Percentiles rank a stretch among this genome's conserved stretches.
phyloP scores from a whole-genome alignment of 164 flowering plant species.

The Pachysandra terminalis region DNA sequence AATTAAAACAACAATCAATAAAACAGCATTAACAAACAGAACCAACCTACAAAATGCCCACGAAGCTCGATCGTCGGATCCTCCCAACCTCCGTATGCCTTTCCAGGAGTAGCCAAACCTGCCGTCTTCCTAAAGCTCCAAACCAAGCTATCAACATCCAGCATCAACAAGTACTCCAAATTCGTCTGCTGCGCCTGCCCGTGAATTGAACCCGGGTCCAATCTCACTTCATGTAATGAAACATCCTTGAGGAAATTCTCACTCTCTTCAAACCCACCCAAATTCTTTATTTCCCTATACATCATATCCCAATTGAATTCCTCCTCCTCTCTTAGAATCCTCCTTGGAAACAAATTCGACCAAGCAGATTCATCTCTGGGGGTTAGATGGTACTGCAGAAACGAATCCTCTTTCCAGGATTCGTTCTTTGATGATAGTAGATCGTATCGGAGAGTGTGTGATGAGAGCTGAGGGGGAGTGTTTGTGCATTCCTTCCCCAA shows the following conservation, averaged over 20 bases:
- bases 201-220: conserved; percentile 50
- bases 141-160: conserved; percentile 77
- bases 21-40: neutral
- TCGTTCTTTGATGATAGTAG: conserved; percentile 50
- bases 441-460: conserved; percentile 59
- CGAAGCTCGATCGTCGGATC: conserved; percentile 62
- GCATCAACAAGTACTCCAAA: conserved; percentile 75
- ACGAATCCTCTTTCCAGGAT: conserved; percentile 58
- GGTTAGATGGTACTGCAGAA: conserved; percentile 56
- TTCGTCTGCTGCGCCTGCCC: conserved; percentile 82
- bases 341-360: conserved; percentile 65
- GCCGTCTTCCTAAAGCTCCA: conserved; percentile 91
- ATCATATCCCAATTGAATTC: conserved; percentile 52
- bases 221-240: conserved; percentile 67
- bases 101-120: conserved; percentile 58
- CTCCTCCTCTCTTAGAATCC: conserved; percentile 44
- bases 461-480: conserved; percentile 42
- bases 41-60: conserved; percentile 93
- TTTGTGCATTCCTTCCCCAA: conserved; percentile 73
- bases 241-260: conserved; percentile 61
- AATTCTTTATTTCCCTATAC: conserved; percentile 54
- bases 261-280: conserved; percentile 7
- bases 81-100: conserved; percentile 89
- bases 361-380: conserved; percentile 76
- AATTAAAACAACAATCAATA: neutral